These are phyloP conservation scores for Nematocida minor DNA, from an alignment of 371 early-diverging fungal genomes.

Conservation along the genomic window DNA sequence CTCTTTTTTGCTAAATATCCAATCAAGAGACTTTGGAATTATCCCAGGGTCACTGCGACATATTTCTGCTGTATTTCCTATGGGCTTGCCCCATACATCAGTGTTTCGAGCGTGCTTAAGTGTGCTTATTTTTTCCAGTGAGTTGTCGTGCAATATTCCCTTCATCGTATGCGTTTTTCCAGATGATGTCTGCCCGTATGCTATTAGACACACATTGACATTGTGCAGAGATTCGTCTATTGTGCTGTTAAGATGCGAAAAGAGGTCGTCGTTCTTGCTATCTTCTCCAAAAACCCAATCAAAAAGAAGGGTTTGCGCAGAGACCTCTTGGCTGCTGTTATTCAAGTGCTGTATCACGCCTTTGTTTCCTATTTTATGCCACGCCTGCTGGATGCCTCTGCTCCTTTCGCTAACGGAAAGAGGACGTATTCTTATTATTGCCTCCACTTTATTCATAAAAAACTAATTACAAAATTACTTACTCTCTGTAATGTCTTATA, in stretches of 20 bases:
- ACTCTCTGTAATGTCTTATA: too few species aligned
- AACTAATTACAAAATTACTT: constrained; percentile 12
- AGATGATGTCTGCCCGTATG: constrained; percentile 93
- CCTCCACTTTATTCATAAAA: constrained; percentile 47
- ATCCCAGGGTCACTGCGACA: constrained; percentile 59
- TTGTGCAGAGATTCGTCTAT: constrained; percentile 88
- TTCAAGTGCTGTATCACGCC: constrained; percentile 33
- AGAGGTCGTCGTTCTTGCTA: constrained; percentile 73
- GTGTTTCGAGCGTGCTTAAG: background rate
- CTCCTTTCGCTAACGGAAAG: constrained; percentile 21
- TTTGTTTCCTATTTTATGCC: constrained; percentile 37
- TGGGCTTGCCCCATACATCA: background rate
- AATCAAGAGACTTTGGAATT: constrained; percentile 51
- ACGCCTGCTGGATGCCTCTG: background rate
- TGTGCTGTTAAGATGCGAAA: constrained; percentile 80
- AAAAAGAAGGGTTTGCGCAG: constrained; percentile 65
- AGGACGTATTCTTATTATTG: constrained; percentile 27
- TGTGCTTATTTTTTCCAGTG: background rate
- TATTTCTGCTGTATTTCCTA: too few species aligned
- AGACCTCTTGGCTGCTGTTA: constrained; percentile 1
- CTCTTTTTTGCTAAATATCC: constrained; percentile 58
- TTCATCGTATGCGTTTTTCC: constrained; percentile 96
- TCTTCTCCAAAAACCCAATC: constrained; percentile 77
- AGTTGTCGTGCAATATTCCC: background rate
- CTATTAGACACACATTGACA: constrained; percentile 92